Evolutionary conservation across 176 grass and related monocot genomes (phyloP).

Genomic region (Cymbopogon citratus): DNA sequence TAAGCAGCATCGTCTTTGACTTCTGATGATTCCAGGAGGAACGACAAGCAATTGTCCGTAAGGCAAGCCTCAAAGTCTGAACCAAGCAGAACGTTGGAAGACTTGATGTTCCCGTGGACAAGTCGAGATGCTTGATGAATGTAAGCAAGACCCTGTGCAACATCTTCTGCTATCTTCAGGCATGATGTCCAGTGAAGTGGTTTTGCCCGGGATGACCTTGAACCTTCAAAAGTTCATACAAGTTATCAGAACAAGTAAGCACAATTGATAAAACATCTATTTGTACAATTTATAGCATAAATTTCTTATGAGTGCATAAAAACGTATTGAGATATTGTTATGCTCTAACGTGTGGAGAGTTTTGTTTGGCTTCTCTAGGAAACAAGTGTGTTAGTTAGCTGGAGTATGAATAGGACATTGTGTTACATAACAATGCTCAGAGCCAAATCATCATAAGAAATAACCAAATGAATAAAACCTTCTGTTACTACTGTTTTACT

Average conservation of each 20-base stretch:
- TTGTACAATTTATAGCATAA: background rate
- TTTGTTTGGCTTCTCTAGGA: background rate
- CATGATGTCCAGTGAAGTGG: conserved; percentile 98
- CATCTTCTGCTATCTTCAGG: conserved; percentile 97
- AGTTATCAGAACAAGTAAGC: background rate
- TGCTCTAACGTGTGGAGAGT: background rate
- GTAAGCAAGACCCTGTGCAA: conserved; percentile 85
- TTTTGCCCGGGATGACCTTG: conserved; percentile 70
- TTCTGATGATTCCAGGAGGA: conserved; percentile 72
- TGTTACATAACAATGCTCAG: background rate
- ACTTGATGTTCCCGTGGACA: conserved; percentile 91
- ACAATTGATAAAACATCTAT: background rate
- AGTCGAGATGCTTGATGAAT: conserved; percentile 90
- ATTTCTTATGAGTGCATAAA: background rate
- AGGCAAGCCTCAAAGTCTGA: conserved; percentile 95
- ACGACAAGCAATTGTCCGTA: conserved; percentile 81
- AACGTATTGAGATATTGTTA: background rate
- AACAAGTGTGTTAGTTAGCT: background rate
- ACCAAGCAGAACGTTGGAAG: conserved; percentile 80
- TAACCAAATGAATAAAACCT: background rate
- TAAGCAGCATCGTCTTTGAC: conserved; percentile 49
- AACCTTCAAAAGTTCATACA: conserved; percentile 38
- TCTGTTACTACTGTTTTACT: background rate
- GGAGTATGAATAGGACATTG: background rate
- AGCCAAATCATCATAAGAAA: background rate